Conservation (phyloP, 2,329 filamentous ascomycete genomes). For the Botryosphaeria agaves region DNA sequence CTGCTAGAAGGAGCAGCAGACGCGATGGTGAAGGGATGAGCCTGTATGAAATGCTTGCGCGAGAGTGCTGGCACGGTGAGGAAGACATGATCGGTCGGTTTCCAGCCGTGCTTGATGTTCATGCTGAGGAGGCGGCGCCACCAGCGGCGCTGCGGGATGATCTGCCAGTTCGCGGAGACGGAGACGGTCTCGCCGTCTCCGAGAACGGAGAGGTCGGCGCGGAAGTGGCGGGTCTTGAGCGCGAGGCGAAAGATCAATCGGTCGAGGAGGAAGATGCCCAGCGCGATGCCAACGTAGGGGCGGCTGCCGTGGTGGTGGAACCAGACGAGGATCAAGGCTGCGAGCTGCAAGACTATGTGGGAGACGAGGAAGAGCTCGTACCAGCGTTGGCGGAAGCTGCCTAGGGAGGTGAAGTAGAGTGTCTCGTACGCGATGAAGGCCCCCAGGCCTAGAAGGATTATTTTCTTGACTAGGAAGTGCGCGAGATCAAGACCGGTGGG, state of each 20-base stretch:
- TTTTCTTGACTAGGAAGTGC: slow-evolving; percentile 32
- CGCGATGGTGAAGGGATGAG: slow-evolving; percentile 51
- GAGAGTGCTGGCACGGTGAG: slow-evolving; percentile 39
- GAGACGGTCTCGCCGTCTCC: slow-evolving; percentile 39
- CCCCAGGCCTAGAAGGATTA: slow-evolving; percentile 35
- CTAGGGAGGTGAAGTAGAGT: slow-evolving; percentile 44
- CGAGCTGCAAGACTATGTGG: slow-evolving; percentile 40
- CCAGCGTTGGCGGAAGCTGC: slow-evolving; percentile 39
- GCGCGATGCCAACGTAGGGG: slow-evolving; percentile 34
- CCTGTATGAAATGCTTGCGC: slow-evolving; percentile 35
- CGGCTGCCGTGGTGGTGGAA: slow-evolving; percentile 38
- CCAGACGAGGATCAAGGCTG: slow-evolving; percentile 38
- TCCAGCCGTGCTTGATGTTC: slow-evolving; percentile 35
- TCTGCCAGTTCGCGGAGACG: slow-evolving; percentile 26
- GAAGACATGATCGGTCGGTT: slow-evolving; percentile 46
- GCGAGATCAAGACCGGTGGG: slow-evolving; percentile 31
- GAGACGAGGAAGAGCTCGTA: slow-evolving; percentile 45
- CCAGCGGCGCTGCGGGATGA: slow-evolving; percentile 6
- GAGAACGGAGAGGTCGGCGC: slow-evolving; percentile 34
- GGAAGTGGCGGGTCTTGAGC: slow-evolving; percentile 31
- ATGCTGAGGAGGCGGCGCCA: slow-evolving; percentile 6
- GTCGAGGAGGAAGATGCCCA: slow-evolving; percentile 40
- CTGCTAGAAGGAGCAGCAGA: slow-evolving; percentile 33
- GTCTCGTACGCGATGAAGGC: slow-evolving; percentile 41
- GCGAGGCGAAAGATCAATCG: slow-evolving; percentile 38